Conservation (phyloP, 805 yeast genomes). For the Kregervanrija delftensis region DNA sequence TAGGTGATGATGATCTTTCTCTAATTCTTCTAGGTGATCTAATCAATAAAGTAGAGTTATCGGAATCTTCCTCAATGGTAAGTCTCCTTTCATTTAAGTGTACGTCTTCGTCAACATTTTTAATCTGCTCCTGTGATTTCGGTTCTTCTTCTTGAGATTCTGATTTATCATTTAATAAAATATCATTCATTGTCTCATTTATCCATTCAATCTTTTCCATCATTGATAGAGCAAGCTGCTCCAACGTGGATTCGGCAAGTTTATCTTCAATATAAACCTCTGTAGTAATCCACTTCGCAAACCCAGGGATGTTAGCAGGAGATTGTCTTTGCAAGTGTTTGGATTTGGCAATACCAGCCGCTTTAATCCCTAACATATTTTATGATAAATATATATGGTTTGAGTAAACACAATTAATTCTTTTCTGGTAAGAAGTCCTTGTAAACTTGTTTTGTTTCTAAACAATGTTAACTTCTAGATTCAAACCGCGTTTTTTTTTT, state of each 20-base stretch:
- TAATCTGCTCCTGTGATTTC: neutral
- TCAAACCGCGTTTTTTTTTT: neutral
- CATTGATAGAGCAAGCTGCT: conserved; percentile 19
- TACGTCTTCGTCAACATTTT: neutral
- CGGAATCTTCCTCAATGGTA: conserved; percentile 3
- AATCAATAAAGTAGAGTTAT: conserved; percentile 10
- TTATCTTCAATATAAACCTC: conserved; percentile 23
- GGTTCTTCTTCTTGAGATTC: neutral
- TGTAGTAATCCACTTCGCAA: conserved; percentile 28
- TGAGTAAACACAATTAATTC: too few species aligned
- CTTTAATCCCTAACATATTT: too few species aligned
- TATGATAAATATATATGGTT: too few species aligned
- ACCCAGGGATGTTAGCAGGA: conserved; percentile 21
- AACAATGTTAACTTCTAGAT: neutral
- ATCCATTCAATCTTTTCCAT: conserved; percentile 24
- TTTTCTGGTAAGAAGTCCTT: too few species aligned
- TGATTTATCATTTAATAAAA: conserved; percentile 4
- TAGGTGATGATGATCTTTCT: conserved; percentile 13
- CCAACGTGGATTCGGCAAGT: conserved; percentile 18
- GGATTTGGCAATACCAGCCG: too few species aligned
- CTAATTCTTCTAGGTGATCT: conserved; percentile 20
- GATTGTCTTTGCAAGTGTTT: too few species aligned
- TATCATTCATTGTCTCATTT: conserved; percentile 22
- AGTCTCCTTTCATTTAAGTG: neutral
- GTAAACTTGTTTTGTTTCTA: too few species aligned